Conservation (phyloP, 441 rosid species). For the Populus hybrid region DNA sequence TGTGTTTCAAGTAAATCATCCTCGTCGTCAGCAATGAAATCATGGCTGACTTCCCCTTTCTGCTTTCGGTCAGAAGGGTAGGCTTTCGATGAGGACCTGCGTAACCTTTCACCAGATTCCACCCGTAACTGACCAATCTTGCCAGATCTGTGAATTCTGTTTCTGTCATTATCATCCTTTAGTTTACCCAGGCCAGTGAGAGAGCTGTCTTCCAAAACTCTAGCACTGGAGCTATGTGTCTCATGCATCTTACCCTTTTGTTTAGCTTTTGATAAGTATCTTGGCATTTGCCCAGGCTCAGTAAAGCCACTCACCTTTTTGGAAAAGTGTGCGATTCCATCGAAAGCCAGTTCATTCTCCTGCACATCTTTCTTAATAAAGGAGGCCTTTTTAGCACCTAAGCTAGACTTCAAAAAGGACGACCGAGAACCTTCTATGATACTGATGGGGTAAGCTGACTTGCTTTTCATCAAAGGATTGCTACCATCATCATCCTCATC, state of each 20-base stretch:
- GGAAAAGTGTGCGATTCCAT: constrained; percentile 36
- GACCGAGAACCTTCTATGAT: constrained; percentile 43
- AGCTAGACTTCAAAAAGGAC: constrained; percentile 45
- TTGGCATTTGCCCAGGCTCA: constrained; percentile 41
- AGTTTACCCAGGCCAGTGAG: constrained; percentile 32
- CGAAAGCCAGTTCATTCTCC: constrained; percentile 43
- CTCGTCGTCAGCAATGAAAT: constrained; percentile 45
- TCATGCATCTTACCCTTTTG: constrained; percentile 67
- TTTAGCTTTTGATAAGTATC: constrained; percentile 56
- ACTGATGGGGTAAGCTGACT: constrained; percentile 43
- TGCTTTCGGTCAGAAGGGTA: constrained; percentile 52
- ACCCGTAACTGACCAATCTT: constrained; percentile 51
- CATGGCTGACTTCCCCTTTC: constrained; percentile 35
- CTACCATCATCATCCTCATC: constrained; percentile 41
- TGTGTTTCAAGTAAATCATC: constrained; percentile 45
- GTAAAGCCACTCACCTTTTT: constrained; percentile 31
- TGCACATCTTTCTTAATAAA: constrained; percentile 40
- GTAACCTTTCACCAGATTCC: constrained; percentile 45
- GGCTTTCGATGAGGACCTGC: constrained; percentile 45
- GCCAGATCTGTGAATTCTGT: constrained; percentile 30
- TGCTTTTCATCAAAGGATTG: constrained; percentile 49
- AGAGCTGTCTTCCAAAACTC: constrained; percentile 39
- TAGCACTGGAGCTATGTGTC: constrained; percentile 38
- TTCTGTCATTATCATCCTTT: constrained; percentile 44
- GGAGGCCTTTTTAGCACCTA: constrained; percentile 44